Evolutionary conservation across 2,329 filamentous ascomycete species (phyloP), one percentile per base, ranked within the genome.

Genomic region (Amauroascus verrucosus): DNA sequence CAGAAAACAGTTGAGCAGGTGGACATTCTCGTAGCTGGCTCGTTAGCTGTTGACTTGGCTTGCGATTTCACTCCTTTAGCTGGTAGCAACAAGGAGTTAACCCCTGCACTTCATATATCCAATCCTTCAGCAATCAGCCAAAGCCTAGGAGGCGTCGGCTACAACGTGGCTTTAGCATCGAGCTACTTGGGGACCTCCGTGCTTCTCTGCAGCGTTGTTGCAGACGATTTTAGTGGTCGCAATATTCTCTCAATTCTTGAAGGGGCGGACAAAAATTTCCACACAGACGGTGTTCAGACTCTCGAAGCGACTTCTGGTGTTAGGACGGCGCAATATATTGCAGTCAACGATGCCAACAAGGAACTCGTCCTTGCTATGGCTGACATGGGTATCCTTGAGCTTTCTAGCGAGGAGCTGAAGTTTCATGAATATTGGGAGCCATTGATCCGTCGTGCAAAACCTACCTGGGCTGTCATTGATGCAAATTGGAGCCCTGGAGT

Each of bases 351-450:
- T 64, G 75, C 75, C 0, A 81, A 84, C 56, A 94, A 89, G 67
- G 85, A 90, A 58, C 79, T 98, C 1, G 77, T 90, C n/a, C 70
- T 96, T 58, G 91, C 89, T 44, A 95, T 96, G 88, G 90, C 91
- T 3, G 93, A 97, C 65, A 96, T 97, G 89, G 80, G 77, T 53
- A 91, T 95, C 61, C 80, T 95, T 37, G 76, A 81, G 60, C 67
- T 69, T 6, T 68, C 72, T 2, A 66, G 68, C 37, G 41, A 63
- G 18, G 55, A 62, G 8, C 64, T 72, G 32, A 69, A 75, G 47
- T 72, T 77, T 43, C 63, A 68, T 16, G 60, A 58, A 46, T 77
- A 82, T n/a, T 88, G 84, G 83, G 75, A 77, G 48, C 76, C 80
- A 1, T 72, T 80, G 26, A 70, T 88, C 6, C 67, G 72, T 11